These are phyloP conservation scores for Skeletonema potamos DNA, from an alignment of 108 stramenopile genomes.

Conservation along the genomic window DNA sequence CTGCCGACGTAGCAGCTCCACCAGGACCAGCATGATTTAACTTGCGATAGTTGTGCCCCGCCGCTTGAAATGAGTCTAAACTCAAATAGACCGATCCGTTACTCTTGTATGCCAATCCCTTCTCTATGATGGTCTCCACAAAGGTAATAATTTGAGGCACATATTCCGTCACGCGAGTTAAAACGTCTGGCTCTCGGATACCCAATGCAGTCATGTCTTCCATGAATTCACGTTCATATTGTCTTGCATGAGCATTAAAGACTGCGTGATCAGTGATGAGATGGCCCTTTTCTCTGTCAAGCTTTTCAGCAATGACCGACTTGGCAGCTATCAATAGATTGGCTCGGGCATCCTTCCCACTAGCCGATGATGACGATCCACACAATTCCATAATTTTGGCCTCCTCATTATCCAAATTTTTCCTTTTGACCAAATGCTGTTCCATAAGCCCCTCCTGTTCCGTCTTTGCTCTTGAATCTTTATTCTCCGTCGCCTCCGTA, in stretches of 20 bases:
- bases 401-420: constrained; percentile 48
- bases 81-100: constrained; percentile 96
- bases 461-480: constrained; percentile 49
- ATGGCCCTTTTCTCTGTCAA: constrained; percentile 68
- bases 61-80: constrained; percentile 73
- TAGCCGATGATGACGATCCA: constrained; percentile 5
- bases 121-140: constrained; percentile 86
- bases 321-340: constrained; percentile 55
- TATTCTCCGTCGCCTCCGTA: constrained; percentile 51
- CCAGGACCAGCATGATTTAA: constrained; percentile 64
- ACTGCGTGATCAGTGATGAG: constrained; percentile 77
- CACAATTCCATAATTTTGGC: constrained; percentile 35
- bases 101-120: constrained; percentile 92
- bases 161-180: constrained; percentile 96
- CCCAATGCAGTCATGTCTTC: constrained; percentile 93
- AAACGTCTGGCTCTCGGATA: constrained; percentile 82
- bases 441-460: constrained; percentile 57
- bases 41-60: constrained; percentile 70
- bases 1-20: constrained; percentile 71
- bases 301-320: constrained; percentile 63
- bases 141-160: constrained; percentile 91
- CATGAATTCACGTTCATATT: constrained; percentile 94
- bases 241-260: constrained; percentile 74
- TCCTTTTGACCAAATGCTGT: constrained; percentile 54
- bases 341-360: constrained; percentile 31